Evolutionary conservation across 257 asterid species (phyloP).

Genomic region (Solanum microdontum): DNA sequence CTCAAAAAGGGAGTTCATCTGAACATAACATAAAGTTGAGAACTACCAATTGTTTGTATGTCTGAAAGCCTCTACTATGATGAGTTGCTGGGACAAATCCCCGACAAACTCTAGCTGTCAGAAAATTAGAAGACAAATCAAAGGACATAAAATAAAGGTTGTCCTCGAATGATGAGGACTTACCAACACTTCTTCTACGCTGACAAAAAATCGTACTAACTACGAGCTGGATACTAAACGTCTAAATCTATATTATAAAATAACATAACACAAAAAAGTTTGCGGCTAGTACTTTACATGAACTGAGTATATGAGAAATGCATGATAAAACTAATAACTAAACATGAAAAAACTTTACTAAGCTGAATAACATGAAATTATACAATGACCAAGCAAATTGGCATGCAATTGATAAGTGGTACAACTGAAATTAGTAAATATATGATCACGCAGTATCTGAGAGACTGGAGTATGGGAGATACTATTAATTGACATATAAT

Average conservation of each 20-base stretch:
- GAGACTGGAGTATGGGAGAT: not conserved
- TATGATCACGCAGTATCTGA: not conserved
- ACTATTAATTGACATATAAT: not conserved
- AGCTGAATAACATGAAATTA: not conserved
- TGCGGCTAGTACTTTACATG: not conserved
- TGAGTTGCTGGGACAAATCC: not conserved
- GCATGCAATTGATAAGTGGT: not conserved
- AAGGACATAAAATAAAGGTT: not conserved
- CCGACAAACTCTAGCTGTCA: too few relatives aligned
- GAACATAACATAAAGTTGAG: not conserved
- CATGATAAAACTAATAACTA: not conserved
- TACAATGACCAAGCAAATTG: not conserved
- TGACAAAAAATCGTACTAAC: too few relatives aligned
- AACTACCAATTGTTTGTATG: not conserved
- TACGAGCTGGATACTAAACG: too few relatives aligned
- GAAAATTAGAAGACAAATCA: not conserved
- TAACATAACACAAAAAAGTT: not conserved
- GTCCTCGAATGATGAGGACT: not conserved
- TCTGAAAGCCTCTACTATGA: not conserved
- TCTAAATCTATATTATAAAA: too few relatives aligned
- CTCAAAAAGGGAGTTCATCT: not conserved
- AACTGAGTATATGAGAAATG: not conserved
- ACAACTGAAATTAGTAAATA: not conserved
- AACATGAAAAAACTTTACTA: not conserved
- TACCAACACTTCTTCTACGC: not conserved